A percentile compares a stretch with the other conserved stretches of the same genome.
phyloP scores from a whole-genome alignment of 306 rosid genomes.

The Rosa persica region DNA sequence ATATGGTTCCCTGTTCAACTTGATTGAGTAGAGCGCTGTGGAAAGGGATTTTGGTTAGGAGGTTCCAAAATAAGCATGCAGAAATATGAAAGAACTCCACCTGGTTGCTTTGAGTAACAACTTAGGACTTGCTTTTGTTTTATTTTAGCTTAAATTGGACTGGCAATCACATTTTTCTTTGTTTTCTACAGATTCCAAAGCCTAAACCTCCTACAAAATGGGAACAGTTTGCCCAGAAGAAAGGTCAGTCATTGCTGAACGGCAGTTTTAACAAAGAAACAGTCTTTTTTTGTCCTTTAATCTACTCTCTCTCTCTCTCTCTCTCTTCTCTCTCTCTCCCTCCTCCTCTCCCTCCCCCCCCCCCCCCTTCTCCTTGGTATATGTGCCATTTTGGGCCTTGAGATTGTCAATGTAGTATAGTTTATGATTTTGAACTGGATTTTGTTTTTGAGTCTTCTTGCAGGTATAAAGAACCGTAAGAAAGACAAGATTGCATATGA shows the following conservation, averaged over 20 bases:
- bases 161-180: slow-evolving; percentile 2
- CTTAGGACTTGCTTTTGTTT: not conserved
- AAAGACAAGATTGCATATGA: slow-evolving; percentile 70
- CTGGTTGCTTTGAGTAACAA: not conserved
- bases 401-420: not conserved
- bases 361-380: not conserved
- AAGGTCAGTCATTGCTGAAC: slow-evolving; percentile 48
- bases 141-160: not conserved
- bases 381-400: no score
- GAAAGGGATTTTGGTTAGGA: not conserved
- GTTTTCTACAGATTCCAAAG: slow-evolving; percentile 64
- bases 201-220: slow-evolving; percentile 91
- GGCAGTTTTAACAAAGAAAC: not conserved
- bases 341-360: not conserved
- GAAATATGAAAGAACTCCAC: not conserved
- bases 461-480: slow-evolving; percentile 76
- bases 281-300: not conserved
- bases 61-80: not conserved
- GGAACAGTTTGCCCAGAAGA: slow-evolving; percentile 78
- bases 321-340: no score
- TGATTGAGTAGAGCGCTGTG: not conserved
- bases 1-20: not conserved
- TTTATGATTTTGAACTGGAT: not conserved
- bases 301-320: no score
- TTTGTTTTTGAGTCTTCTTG: slow-evolving; percentile 15